Base-by-base conservation (phyloP, 2,329 filamentous ascomycete genomes). In the Trichoderma endophyticum region DNA sequence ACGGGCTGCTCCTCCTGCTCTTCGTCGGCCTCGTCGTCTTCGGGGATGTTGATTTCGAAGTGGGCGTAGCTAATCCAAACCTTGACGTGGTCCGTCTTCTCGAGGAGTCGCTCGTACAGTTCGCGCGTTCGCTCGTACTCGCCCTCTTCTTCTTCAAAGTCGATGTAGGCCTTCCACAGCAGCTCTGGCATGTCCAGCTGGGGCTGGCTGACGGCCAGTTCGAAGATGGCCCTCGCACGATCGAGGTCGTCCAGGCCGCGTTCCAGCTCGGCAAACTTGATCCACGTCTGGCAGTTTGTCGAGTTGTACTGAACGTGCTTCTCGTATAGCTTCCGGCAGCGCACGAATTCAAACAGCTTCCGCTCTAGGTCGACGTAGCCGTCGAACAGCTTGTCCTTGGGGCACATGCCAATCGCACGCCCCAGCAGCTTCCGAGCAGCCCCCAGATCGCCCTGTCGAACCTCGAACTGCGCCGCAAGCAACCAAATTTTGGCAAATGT, bases 31-130 rank as follows among this genome's bases (percentile, higher is more conserved):
- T 86, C 90, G 54, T 89, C 89, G 67, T 89, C 88, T 71, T 97
- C 94, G 59, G 94, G 94, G 0, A 97, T 91, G 80, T 96, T 95
- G 84, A 98, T 93, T 82, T 99, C 96, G 79, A 99, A 98, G 81
- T 97, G 93, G n/a, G 96, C 96, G 83, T 95, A 99, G 81, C 93
- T 95, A 82, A 96, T 97, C 96, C 96, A 99, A 73, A 99, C 96
- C 86, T 98, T 99, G 86, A 98, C 94, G 79, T 99, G 96, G 78
- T 96, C 92, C n/a, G 96, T 97, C 89, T 97, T 98, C 78, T 93
- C 87, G 57, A 99, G 87, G 14, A 99, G 87, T 8, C 95, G 90
- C 84, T 98, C 95, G 83, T 98, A 99, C 59, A 99, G 85, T 4
- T 85, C 84, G 63, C 96, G 88, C 5, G 94, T 94, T 63, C 91